Evolutionary conservation across 371 early-diverging fungal genomes (phyloP), one percentile per base, ranked within the genome.

Genomic region (Haplosporangium sp.): DNA sequence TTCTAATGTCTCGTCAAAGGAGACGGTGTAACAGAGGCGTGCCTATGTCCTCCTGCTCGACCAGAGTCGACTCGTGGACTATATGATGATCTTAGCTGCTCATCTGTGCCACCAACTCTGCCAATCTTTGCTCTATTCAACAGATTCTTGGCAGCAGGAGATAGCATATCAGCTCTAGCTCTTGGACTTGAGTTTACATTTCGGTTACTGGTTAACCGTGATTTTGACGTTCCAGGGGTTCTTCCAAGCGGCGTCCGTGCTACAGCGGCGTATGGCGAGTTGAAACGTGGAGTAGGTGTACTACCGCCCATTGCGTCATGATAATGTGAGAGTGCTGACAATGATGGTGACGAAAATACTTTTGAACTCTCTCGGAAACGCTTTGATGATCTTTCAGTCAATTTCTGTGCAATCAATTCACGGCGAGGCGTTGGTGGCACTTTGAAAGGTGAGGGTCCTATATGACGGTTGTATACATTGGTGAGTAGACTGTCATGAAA

Each of bases 321-420:
- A 40, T 81, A 75, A 40, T 71, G 37, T 1, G 81, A 67, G 2
- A 79, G 64, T 1, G 81, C 71, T 1, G 74, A 67, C 20, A 71
- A 19, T n/a, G 81, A 74, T 4, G 82, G 82, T 5, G 82, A 68
- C 2, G 75, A 19, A 48, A 75, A 81, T 3, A 81, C 82, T 44
- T 81, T 71, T 17, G 79, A 63, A 7, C 40, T 65, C 8, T 71
- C 85, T 15, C 88, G 71, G 79, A 86, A 85, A 4, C 88, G 87
- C 66, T 88, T 87, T 4, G 88, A 89, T 11, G 92, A 92, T 68
- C 88, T 88, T 63, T 92, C 92, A 1, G 91, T 86, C 8, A 93
- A 68, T 37, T 83, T 84, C 72, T 90, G 89, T 4, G 88, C 91
- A n/a, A 94, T 61, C 65, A 88, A 74, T 47, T 94, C 94, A 10